Evolutionary conservation across 768 basidiomycete genomes (phyloP).

Genomic region (Porpolomopsis calyptriformis): DNA sequence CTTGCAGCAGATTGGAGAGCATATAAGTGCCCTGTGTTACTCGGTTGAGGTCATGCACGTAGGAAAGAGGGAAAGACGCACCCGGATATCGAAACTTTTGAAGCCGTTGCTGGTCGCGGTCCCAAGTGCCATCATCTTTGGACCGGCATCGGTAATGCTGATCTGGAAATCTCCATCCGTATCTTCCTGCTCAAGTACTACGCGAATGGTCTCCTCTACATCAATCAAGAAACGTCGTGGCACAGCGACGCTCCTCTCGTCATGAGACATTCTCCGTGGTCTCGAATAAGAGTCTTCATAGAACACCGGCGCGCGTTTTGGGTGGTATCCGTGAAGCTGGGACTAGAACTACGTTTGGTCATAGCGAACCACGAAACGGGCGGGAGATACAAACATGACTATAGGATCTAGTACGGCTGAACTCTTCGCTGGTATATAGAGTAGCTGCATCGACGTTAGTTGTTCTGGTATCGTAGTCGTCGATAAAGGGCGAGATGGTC

Average conservation of each 20-base stretch:
- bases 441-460: conserved; percentile 61
- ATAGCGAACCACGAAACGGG: conserved; percentile 3
- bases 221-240: conserved; percentile 92
- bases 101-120: conserved; percentile 97
- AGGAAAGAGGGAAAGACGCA: conserved; percentile 25
- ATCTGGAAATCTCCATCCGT: conserved; percentile 97
- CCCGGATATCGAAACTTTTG: conserved; percentile 94
- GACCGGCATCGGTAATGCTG: conserved; percentile 90
- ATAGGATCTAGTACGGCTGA: conserved; percentile 78
- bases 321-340: conserved; percentile 61
- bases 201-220: conserved; percentile 94
- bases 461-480: conserved; percentile 39
- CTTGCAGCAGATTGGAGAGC: conserved; percentile 97
- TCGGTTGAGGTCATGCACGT: conserved; percentile 8
- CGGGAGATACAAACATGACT: conserved; percentile 57
- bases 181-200: conserved; percentile 95
- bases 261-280: conserved; percentile 80
- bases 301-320: conserved; percentile 61
- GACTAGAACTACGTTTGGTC: conserved; percentile 33
- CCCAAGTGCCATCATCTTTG: conserved; percentile 91
- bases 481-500: conserved; percentile 51
- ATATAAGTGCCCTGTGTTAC: conserved; percentile 84
- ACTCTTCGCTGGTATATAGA: conserved; percentile 76
- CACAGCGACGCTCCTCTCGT: conserved; percentile 72
- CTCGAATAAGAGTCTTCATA: conserved; percentile 67